Evolutionary conservation across 768 basidiomycete genomes (phyloP).

Genomic region (Boletus tylopilopsis): DNA sequence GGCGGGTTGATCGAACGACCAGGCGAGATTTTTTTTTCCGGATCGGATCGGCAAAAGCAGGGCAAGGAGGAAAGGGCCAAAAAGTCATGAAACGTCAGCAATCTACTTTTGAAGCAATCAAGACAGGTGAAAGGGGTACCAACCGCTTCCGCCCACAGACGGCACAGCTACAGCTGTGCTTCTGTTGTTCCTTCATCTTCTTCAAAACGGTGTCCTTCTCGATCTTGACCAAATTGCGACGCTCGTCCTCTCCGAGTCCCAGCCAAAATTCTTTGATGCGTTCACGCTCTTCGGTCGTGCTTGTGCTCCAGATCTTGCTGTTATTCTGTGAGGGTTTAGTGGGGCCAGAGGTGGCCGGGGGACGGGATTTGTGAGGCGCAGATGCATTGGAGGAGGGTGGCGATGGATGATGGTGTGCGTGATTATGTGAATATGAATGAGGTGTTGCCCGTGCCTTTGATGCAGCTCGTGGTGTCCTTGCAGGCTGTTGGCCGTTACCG

Average conservation of each 20-base stretch:
- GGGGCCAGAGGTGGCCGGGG: constrained; percentile 26
- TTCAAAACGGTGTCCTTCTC: constrained; percentile 96
- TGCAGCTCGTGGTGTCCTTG: constrained; percentile 45
- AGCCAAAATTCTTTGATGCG: constrained; percentile 99
- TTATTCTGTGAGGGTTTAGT: constrained; percentile 38
- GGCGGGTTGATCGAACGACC: constrained; percentile 5
- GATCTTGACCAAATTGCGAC: constrained; percentile 88
- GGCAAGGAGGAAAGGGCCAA: constrained; percentile 18
- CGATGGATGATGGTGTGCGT: constrained; percentile 52
- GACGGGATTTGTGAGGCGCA: constrained; percentile 29
- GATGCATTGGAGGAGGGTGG: constrained; percentile 35
- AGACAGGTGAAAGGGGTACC: constrained; percentile 37
- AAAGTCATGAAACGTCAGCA: constrained; percentile 22
- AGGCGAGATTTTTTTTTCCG: constrained; percentile 16
- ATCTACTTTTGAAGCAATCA: constrained; percentile 9
- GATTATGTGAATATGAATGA: constrained; percentile 48
- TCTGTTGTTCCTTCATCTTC: constrained; percentile 99
- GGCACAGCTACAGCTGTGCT: constrained; percentile 92
- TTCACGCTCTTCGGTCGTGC: constrained; percentile 88
- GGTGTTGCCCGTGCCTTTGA: constrained; percentile 56
- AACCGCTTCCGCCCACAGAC: constrained; percentile 97
- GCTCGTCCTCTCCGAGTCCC: constrained; percentile 84
- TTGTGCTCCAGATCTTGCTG: constrained; percentile 94
- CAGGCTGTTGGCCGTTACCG: constrained; percentile 31
- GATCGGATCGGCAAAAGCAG: constrained; percentile 17